Evolutionary conservation across 2,329 filamentous ascomycete genomes (phyloP), one percentile per base, ranked within the genome.

Genomic region (Sarocladium oryzae): DNA sequence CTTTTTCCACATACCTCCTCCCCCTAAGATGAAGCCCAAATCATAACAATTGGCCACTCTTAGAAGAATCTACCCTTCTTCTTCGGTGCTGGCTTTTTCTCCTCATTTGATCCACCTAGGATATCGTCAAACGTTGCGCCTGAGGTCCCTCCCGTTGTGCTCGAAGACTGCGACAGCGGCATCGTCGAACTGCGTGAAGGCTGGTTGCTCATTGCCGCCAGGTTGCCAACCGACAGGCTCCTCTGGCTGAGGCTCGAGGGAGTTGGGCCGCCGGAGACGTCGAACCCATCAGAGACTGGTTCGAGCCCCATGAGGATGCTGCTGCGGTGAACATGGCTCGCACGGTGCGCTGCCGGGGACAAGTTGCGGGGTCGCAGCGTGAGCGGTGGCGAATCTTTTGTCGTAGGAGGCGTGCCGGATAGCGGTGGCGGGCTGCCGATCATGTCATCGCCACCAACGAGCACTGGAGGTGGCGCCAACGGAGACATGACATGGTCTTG

Each of bases 81-180:
- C 65, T 71, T 70, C 32, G 59, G 52, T 30, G 51, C 50, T 23
- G 60, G 51, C 54, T 66, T 66, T 55, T 65, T 64, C 8, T 58
- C 57, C 37, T 66, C 56, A 10, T 56, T 57, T n/a, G 59, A 54
- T 26, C 61, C 62, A 8, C 68, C 67, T 21, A 77, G 61, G 32
- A 77, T 77, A 46, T 77, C 74, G 55, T 77, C 74, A 58, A 77
- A 77, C 0, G 74, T 77, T 24, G 68, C 65, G 2, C 69, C 66
- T 10, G 66, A 59, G 20, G 56, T 62, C 2, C 55, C 57, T 8
- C 15, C 38, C 24, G 28, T 53, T 28, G 23, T 30, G 45, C 37
- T 36, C 6, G 28, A 37, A 15, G 60, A 55, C 4, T 58, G 55
- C 20, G 57, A 56, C 2, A 59, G 51, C 8, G 57, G 54, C 24